Base-by-base conservation (phyloP, 331 rosid species). In the Erythrophleum ivorense region DNA sequence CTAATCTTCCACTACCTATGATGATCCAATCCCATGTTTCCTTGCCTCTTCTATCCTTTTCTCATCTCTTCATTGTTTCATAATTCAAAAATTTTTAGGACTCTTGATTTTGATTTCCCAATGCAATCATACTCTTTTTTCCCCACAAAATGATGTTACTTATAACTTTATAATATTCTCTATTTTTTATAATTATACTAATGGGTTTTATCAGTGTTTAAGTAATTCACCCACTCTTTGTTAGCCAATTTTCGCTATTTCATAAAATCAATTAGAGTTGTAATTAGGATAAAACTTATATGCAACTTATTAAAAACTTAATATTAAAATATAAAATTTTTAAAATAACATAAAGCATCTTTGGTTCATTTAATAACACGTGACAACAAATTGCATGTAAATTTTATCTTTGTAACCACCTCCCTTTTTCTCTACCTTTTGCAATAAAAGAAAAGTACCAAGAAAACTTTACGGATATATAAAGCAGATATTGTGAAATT, bases 1-100 rank as follows among this genome's bases (percentile, higher is more conserved):
- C 84, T 75, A 80, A 6, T 71, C 3, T 68, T 60, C 82, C 82
- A 69, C 71, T 52, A 74, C 31, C 34, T 3, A 19, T 52, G n/a
- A n/a, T n/a, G 53, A 65, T 79, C 43, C 33, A 48, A 65, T 54
- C 3, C 71, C 14, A 9, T 31, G 2, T 57, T 57, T 24, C 29
- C 29, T 24, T 24, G 29, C 29, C 29, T 24, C 29, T 24, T 24
- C 29, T 24, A 24, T 24, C 29, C 29, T 24, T 24, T 24, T 58
- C 64, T 2, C 46, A 0, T 24, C 43, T 53, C 64, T 31, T 50
- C 46, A 31, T 50, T 31, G 12, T 54, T 40, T 16, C 49, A 73
- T 34, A 6, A 3, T 53, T 16, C 64, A 12, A 9, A 73, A 21
- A 3, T 14, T 48, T 46, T 31, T 1, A n/a, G 19, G 5, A 50